Conservation (phyloP, 2,329 filamentous ascomycete genomes). For the Xylariaceae sp. region DNA sequence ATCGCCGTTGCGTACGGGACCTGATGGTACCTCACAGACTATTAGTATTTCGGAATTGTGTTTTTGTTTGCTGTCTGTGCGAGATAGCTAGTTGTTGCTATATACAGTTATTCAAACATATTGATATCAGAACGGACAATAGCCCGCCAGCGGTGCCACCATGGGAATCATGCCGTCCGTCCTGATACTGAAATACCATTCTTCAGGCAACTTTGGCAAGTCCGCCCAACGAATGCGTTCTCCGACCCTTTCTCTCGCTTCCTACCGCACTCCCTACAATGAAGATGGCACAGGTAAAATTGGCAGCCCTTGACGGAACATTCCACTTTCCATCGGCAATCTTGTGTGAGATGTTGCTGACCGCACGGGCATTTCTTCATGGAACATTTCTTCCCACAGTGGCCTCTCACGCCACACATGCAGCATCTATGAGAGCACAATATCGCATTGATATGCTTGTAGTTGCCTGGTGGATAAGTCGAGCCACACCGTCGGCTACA, state of each 20-base stretch:
- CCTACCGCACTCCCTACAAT: constrained; percentile 36
- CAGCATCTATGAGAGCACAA: constrained; percentile 37
- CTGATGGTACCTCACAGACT: no score
- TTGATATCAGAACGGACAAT: background rate
- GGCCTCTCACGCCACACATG: constrained; percentile 40
- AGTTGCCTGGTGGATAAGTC: constrained; percentile 20
- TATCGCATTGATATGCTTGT: constrained; percentile 37
- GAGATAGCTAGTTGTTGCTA: background rate
- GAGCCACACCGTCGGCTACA: constrained; percentile 36
- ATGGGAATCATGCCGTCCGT: background rate
- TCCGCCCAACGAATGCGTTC: constrained; percentile 31
- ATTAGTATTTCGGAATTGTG: no score
- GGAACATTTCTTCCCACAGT: constrained; percentile 37
- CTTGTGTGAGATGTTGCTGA: constrained; percentile 36
- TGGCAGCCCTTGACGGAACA: constrained; percentile 33
- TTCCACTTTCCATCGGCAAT: constrained; percentile 39
- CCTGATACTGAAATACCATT: constrained; percentile 16
- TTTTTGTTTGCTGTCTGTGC: no score
- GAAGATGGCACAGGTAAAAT: constrained; percentile 35
- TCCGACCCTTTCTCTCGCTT: constrained; percentile 24
- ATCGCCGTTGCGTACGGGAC: no score
- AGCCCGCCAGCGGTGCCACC: background rate
- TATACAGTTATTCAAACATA: background rate
- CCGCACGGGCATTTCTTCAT: constrained; percentile 37
- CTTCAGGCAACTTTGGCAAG: constrained; percentile 31